phyloP scores from a whole-genome alignment of 257 asterid genomes.

The Nicotiana attenuata region DNA sequence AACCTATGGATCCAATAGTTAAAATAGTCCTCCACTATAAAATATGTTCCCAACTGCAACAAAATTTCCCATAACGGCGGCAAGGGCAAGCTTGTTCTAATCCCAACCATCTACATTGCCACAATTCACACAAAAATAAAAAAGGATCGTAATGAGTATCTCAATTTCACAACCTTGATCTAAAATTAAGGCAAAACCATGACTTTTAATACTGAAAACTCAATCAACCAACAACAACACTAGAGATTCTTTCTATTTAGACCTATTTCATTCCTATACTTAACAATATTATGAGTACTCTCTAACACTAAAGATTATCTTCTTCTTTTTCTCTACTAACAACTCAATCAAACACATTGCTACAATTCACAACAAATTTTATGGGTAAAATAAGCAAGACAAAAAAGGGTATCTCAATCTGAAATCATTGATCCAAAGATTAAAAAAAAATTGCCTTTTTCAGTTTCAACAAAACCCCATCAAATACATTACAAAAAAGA shows the following conservation, averaged over 20 bases:
- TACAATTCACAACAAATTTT: not conserved
- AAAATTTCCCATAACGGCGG: slow-evolving; percentile 77
- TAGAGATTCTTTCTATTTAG: not conserved
- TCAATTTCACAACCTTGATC: not conserved
- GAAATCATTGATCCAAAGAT: slow-evolving; percentile 2
- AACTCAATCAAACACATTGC: not conserved
- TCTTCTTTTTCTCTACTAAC: not conserved
- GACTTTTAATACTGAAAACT: not conserved
- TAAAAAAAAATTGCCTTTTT: not conserved
- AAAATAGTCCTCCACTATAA: slow-evolving; percentile 80
- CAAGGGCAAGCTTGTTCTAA: slow-evolving; percentile 84
- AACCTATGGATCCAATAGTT: slow-evolving; percentile 96
- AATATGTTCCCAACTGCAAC: slow-evolving; percentile 67
- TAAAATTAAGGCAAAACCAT: not conserved
- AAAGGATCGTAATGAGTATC: not conserved
- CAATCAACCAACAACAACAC: slow-evolving; percentile 2
- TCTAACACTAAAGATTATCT: not conserved
- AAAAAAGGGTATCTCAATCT: not conserved
- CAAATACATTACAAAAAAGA: slow-evolving; percentile 4
- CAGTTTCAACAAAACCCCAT: not conserved
- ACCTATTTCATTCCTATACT: not conserved
- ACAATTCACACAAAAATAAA: not conserved
- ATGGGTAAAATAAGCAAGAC: not conserved
- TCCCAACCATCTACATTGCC: slow-evolving; percentile 61
- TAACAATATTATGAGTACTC: not conserved